Evolutionary conservation across 305 asterid genomes (phyloP), one percentile per base, ranked within the genome.

Genomic region (Fraxinus dipetala): DNA sequence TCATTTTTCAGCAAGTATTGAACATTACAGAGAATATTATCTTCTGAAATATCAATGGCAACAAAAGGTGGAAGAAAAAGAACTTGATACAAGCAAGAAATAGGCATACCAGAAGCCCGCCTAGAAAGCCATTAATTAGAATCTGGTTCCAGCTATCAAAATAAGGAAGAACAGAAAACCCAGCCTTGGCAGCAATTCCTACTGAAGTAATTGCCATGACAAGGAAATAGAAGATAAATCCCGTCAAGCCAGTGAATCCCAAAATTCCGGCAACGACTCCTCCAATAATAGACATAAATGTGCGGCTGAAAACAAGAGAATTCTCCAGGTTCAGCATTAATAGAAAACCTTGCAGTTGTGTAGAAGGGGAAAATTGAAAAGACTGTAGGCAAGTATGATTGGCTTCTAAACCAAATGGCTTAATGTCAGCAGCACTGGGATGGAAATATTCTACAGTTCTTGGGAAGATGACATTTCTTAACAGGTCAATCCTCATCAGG

Each of bases 211-310:
- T 84, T 79, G 93, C 94, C 99, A 95, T 95, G 85, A 92, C 87
- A 73, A 92, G 78, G 86, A 95, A 95, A 85, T 95, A 95, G 87
- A 93, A 89, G 54, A 93, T 48, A 83, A 93, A 92, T 81, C 98
- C 99, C 72, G 79, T 90, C 90, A 91, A 89, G 86, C 97, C 87
- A 32, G 93, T 92, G 84, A 89, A 86, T 72, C 99, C 99, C 86
- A 90, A 83, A 76, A 93, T 90, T 84, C 97, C 97, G 14, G 97
- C 96, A 86, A 92, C 85, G 26, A 95, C 91, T 83, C 98, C 98
- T 67, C 97, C 97, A 22, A 93, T 92, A 88, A 95, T 95, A 30
- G 98, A 93, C 99, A 95, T 92, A 85, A 93, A 95, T 0, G 97
- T 95, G 78, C 96, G 97, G 91, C 97, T 95, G 92, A 83, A 80